Evolutionary conservation across 192 early-diverging fungal genomes (phyloP), one percentile per base, ranked within the genome.

Genomic region (Entomortierella parvispora): DNA sequence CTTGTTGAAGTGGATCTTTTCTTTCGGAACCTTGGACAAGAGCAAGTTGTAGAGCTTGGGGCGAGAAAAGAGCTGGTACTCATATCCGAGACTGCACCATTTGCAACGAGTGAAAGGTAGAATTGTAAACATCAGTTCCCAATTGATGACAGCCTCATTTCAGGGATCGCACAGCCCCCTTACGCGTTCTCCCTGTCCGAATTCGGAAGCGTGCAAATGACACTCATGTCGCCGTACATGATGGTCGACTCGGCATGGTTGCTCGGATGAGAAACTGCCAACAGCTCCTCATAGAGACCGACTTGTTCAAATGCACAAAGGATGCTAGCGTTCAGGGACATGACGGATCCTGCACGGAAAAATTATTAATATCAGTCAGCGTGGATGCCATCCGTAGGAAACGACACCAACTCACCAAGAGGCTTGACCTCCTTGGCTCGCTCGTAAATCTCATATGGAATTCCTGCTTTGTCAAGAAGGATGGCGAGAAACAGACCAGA

Each of bases 1-100:
- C 26, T 60, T 60, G 14, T 20, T n/a, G 26, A 60, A n/a, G 7
- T 29, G 18, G 8, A 60, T 2, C 57, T 59, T 59, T 25, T 42
- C 14, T 42, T 6, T 10, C 17, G 58, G 26, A 8, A 60, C 18
- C 28, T 25, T 44, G 26, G 58, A 60, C 26, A 60, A 14, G 0
- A 59, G 2, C 1, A 45, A n/a, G 20, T 31, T 17, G 20, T 60
- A 60, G 26, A 60, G 44, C 14, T 60, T 28, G 22, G 44, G 58
- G 3, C 44, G 40, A 9, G 44, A 15, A 8, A 60, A 46, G 9
- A 47, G 26, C 22, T 46, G 7, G 17, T 28, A 18, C 4, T 54
- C 32, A 5, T 34, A 34, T 11, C 49, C 37, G 37, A 54, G 2
- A 7, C 31, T 34, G 37, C 12, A 40, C 12, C 37, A n/a, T n/a